Percentiles rank a stretch among this genome's conserved stretches.
phyloP scores from a whole-genome alignment of 2,329 filamentous ascomycete species.

The Emergomyces pasteurianus region DNA sequence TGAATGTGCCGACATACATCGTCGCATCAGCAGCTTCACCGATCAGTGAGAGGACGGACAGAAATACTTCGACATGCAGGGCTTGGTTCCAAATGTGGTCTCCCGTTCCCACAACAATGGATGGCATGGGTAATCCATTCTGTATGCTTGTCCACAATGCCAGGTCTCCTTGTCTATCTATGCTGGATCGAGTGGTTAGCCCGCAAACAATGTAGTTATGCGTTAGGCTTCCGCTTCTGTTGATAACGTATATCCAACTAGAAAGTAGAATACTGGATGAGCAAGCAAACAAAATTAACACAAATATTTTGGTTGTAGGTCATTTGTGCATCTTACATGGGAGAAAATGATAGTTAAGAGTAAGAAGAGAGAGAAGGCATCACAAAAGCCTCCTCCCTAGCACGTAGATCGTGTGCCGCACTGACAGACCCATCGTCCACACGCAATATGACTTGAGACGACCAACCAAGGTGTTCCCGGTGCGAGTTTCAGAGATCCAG shows the following conservation, averaged over 20 bases:
- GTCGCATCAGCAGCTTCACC: background rate
- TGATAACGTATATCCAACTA: background rate
- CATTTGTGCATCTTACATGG: background rate
- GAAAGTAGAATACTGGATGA: background rate
- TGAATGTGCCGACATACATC: background rate
- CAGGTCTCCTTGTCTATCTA: background rate
- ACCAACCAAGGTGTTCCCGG: background rate
- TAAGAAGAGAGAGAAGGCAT: too few species aligned
- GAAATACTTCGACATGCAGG: background rate
- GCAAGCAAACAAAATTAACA: background rate
- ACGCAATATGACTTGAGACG: background rate
- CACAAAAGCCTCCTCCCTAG: background rate
- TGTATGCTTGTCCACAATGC: background rate
- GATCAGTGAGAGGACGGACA: background rate
- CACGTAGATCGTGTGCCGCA: conserved; percentile 1
- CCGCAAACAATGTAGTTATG: background rate
- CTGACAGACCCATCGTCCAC: background rate
- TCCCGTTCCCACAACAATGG: background rate
- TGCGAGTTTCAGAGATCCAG: background rate
- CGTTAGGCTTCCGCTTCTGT: background rate
- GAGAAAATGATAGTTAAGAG: too few species aligned
- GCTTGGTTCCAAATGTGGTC: background rate
- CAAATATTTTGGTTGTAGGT: background rate
- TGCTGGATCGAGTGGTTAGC: background rate
- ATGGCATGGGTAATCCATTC: background rate